Base-by-base conservation (phyloP, 2,329 filamentous ascomycete genomes). In the Verticillium longisporum region DNA sequence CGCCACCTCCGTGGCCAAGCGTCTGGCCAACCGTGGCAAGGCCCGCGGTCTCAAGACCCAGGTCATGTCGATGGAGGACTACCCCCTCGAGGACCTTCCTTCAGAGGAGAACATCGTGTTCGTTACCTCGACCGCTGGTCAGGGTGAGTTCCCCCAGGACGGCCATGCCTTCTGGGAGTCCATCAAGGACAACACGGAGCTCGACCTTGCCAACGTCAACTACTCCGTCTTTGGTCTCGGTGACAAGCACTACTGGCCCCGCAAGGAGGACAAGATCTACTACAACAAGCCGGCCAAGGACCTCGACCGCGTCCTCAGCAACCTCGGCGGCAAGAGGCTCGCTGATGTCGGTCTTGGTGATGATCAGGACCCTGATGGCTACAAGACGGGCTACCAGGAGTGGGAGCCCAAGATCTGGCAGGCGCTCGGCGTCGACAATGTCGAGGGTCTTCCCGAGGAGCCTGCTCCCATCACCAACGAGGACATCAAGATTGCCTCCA, bases 251-350 rank as follows among this genome's bases (percentile, higher is more conserved):
- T 99, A 99, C 82, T 99, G 95, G 95, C 95, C 95, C 4, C 87
- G 95, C 61, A 99, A 98, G 79, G 91, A 99, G 77, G 95, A 99
- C 77, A 94, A 86, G 78, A 89, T 97, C 67, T 99, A 97, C 78
- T 99, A 99, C 83, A 99, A 99, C 84, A 99, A 99, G 83, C 95
- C 95, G 53, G 93, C 88, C 63, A 99, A 98, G 80, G 95, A 99
- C 70, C 83, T 99, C 15, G 91, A 97, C 77, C 83, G 86, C 63
- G 83, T 96, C 18, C 71, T 98, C 61, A 77, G 86, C 34, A 92
- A 94, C 70, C 85, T 98, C 45, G 93, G 95, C 65, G 95, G 84
- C 59, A 91, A 90, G 76, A 82, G 85, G 65, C 78, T 99, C 61
- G 86, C 88, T 1, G 91, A 95, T n/a, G 83, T 92, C 68, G 95